Percentiles rank a stretch among this genome's conserved stretches.
Conservation (phyloP, 208 protist genomes). For the Leishmania aethiopica region DNA sequence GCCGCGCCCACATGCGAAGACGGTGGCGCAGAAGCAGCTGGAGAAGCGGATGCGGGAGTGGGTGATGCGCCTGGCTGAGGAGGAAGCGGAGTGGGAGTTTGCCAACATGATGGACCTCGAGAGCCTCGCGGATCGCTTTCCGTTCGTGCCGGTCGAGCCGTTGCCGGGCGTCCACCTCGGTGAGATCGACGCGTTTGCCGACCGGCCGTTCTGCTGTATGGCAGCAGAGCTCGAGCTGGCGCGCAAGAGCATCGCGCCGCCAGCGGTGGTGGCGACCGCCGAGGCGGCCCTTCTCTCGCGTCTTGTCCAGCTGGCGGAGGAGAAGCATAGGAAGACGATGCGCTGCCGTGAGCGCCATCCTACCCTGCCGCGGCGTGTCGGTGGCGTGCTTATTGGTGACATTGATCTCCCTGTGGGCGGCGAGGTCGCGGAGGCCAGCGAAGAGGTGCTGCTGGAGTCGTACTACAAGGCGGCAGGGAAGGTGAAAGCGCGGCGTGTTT, state of each 20-base stretch:
- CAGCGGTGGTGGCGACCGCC: constrained; percentile 8
- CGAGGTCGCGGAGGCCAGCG: constrained; percentile 27
- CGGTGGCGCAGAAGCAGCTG: constrained; percentile 27
- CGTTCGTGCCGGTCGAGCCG: constrained; percentile 55
- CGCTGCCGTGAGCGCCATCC: constrained; percentile 28
- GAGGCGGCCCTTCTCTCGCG: constrained; percentile 18
- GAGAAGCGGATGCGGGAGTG: constrained; percentile 55
- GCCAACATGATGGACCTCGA: constrained; percentile 34
- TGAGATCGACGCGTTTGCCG: constrained; percentile 36
- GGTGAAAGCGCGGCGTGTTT: constrained; percentile 30
- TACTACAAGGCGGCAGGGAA: constrained; percentile 21
- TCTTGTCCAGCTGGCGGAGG: constrained; percentile 16
- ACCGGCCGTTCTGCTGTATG: constrained; percentile 39
- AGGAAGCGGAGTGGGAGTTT: constrained; percentile 36
- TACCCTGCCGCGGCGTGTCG: constrained; percentile 38
- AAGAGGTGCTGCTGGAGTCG: constrained; percentile 14
- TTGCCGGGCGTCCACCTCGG: constrained; percentile 37
- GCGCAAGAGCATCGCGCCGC: constrained; percentile 11
- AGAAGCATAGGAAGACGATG: constrained; percentile 24
- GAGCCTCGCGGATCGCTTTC: constrained; percentile 45
- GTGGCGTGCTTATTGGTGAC: constrained; percentile 51
- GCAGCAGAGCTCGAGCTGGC: constrained; percentile 39
- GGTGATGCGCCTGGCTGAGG: constrained; percentile 39
- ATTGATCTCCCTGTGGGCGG: constrained; percentile 23
- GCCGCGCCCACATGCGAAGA: constrained; percentile 22